Conservation (phyloP, 2,329 filamentous ascomycete species). For the Anisogramma anomala region DNA sequence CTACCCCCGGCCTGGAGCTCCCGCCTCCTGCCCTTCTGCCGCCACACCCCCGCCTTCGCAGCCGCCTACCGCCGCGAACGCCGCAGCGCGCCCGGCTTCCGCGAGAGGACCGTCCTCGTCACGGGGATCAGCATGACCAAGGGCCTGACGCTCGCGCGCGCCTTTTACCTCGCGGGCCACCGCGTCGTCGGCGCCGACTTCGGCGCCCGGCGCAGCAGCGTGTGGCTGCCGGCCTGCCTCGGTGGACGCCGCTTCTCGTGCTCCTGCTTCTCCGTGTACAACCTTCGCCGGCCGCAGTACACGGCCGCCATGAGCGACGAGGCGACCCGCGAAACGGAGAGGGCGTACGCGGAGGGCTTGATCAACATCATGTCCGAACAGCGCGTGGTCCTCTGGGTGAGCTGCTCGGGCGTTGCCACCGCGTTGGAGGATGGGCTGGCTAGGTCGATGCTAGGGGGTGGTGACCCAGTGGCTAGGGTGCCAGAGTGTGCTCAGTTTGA, state of each 20-base stretch:
- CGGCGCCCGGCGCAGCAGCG: slow-evolving; percentile 31
- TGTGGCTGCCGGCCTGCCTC: slow-evolving; percentile 23
- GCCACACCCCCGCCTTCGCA: not conserved
- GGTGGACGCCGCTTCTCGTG: slow-evolving; percentile 28
- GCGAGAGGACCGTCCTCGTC: slow-evolving; percentile 45
- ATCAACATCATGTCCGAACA: slow-evolving; percentile 41
- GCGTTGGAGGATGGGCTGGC: slow-evolving; percentile 56
- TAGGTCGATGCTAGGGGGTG: slow-evolving; percentile 46
- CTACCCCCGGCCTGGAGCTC: not conserved
- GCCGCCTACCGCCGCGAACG: slow-evolving; percentile 5
- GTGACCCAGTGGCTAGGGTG: slow-evolving; percentile 32
- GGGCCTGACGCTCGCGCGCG: slow-evolving; percentile 53
- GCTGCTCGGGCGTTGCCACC: slow-evolving; percentile 56
- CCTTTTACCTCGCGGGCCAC: slow-evolving; percentile 53
- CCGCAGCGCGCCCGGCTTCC: slow-evolving; percentile 2
- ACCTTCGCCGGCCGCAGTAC: slow-evolving; percentile 17
- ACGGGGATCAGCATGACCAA: slow-evolving; percentile 65
- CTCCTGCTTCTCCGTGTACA: slow-evolving; percentile 23
- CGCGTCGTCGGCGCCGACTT: slow-evolving; percentile 63
- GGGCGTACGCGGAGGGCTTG: slow-evolving; percentile 21
- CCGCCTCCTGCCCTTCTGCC: not conserved
- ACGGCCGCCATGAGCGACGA: slow-evolving; percentile 21
- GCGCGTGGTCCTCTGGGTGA: slow-evolving; percentile 59
- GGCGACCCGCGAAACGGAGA: slow-evolving; percentile 46
- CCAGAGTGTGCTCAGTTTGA: slow-evolving; percentile 49